These are phyloP conservation scores for Ceratocystis lukuohia DNA, from an alignment of 2,329 filamentous ascomycete genomes.

Conservation along the genomic window DNA sequence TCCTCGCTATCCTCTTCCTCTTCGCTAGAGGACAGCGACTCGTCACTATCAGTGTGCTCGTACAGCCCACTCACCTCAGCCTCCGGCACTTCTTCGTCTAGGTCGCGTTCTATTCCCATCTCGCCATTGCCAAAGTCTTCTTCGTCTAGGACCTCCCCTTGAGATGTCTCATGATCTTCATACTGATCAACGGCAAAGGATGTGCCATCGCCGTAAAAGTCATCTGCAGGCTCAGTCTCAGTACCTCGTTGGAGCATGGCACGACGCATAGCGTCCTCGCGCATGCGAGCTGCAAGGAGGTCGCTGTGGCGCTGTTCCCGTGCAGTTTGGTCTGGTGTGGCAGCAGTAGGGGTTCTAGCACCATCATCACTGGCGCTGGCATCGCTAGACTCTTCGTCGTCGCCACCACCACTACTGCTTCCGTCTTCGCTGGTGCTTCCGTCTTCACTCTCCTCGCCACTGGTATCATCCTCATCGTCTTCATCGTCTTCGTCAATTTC, in stretches of 20 bases:
- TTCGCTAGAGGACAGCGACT: conserved; percentile 41
- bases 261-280: conserved; percentile 49
- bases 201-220: conserved; percentile 35
- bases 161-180: conserved; percentile 6
- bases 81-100: conserved; percentile 59
- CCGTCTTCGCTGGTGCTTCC: neutral
- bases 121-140: conserved; percentile 38
- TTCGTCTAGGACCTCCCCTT: conserved; percentile 48
- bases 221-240: conserved; percentile 37
- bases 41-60: conserved; percentile 67
- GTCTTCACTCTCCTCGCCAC: neutral
- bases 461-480: conserved; percentile 28
- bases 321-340: conserved; percentile 25
- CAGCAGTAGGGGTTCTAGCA: conserved; percentile 23
- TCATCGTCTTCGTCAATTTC: conserved; percentile 33
- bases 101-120: conserved; percentile 52
- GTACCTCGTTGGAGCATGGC: conserved; percentile 15
- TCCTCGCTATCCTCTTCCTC: conserved; percentile 30
- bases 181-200: conserved; percentile 25
- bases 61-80: conserved; percentile 47
- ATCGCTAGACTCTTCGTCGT: conserved; percentile 26
- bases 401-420: conserved; percentile 25
- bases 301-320: conserved; percentile 35
- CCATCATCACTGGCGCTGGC: neutral
- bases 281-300: conserved; percentile 38